Base-by-base conservation (phyloP, 768 basidiomycete species). In the Serendipita sp. region DNA sequence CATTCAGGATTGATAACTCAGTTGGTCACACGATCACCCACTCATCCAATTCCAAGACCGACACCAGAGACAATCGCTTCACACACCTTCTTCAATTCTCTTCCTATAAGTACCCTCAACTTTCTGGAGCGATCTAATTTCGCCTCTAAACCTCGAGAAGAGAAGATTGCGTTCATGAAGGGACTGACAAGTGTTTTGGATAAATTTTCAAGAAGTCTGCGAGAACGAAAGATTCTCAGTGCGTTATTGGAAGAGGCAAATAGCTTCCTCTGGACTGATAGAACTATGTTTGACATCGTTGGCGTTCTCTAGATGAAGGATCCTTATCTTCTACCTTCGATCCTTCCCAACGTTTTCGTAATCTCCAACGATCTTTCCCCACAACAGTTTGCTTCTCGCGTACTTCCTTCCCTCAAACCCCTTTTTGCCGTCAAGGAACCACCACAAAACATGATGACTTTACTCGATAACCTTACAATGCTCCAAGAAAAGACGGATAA, bases 41-140 rank as follows among this genome's bases (percentile, higher is more conserved):
- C 56, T 2, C 83, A 87, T 68, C 81, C 88, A 34, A 79, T 80
- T 45, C 79, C 77, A 52, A 78, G 96, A 44, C 86, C 92, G 28
- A 84, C 85, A 0, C 89, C 95, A 3, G 78, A 83, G 2, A 83
- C 87, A 2, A 81, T 98, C 30, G 87, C 92, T 2, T 81, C 86
- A 0, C 86, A 92, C 70, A 72, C 92, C 0, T 97, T 94, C 78
- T 98, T 99, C 76, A 94, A 91, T 1, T 95, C 92, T 3, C 78
- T 98, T 10, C 91, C 95, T 4, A 93, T 98, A 28, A 94, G 91
- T 1, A 98, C 95, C 0, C 80, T 99, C 36, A 93, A 92, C 71
- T 99, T 98, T 76, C 77, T 99, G 64, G 95, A 98, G 70, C 85
- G 95, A 13, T 90, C 94, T 3, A 95, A 87, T 65, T 99, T 98